Conservation (phyloP, 257 asterid genomes). For the Nicotiana undulata region DNA sequence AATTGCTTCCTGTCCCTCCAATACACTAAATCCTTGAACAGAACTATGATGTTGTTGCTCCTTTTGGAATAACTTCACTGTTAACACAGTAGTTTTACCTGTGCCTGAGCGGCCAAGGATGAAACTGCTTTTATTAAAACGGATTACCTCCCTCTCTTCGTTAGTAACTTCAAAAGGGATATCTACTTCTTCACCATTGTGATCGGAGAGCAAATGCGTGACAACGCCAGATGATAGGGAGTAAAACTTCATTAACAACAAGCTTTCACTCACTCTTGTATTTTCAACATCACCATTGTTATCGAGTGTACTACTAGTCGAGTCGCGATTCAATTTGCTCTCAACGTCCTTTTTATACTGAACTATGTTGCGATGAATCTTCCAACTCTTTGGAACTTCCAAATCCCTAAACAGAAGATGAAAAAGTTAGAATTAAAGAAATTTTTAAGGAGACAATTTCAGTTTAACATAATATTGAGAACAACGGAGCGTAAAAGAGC, state of each 20-base stretch:
- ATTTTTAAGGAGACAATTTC: neutral
- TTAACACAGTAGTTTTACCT: conserved; percentile 59
- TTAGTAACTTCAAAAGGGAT: conserved; percentile 65
- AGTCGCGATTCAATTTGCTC: neutral
- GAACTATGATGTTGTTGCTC: conserved; percentile 38
- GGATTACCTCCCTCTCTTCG: conserved; percentile 46
- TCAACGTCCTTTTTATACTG: conserved; percentile 23
- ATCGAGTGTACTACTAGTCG: neutral
- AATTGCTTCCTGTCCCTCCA: neutral
- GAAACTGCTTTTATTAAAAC: conserved; percentile 39
- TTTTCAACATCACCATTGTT: conserved; percentile 33
- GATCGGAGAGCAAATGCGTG: conserved; percentile 48
- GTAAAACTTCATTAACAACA: conserved; percentile 58
- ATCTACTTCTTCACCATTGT: conserved; percentile 33
- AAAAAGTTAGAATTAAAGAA: neutral
- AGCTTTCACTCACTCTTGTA: conserved; percentile 54
- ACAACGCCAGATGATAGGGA: conserved; percentile 37
- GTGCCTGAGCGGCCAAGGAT: conserved; percentile 72
- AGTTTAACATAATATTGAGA: neutral
- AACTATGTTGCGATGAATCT: conserved; percentile 15
- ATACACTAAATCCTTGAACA: conserved; percentile 17
- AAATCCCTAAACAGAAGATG: conserved; percentile 25
- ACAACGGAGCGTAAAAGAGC: neutral
- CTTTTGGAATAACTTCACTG: conserved; percentile 42
- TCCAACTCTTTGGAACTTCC: conserved; percentile 57